Evolutionary conservation across 2,329 filamentous ascomycete genomes (phyloP).

Genomic region (Sarocladium kiliense): DNA sequence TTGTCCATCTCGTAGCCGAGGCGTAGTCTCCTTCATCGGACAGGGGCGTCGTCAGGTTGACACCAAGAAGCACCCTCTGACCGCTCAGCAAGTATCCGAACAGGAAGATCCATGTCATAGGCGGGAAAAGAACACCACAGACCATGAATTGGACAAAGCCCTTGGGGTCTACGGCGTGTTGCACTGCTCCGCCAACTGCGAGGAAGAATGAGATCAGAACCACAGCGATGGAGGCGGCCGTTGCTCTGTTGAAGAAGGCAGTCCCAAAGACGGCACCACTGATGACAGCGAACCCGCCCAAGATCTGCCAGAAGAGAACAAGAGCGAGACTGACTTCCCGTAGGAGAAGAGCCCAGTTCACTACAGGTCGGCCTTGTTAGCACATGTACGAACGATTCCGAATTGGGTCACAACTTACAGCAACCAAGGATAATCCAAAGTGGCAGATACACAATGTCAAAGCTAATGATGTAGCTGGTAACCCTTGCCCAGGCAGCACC

Average conservation of each 20-base stretch:
- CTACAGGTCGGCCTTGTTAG: conserved; percentile 8
- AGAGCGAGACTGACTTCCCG: conserved; percentile 22
- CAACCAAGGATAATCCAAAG: conserved; percentile 33
- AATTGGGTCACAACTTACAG: not conserved
- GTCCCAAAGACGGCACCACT: conserved; percentile 56
- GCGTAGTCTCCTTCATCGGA: not conserved
- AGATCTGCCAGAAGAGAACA: conserved; percentile 38
- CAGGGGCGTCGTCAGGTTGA: not conserved
- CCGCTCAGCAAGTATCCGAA: not conserved
- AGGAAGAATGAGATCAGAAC: conserved; percentile 22
- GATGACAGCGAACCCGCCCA: conserved; percentile 50
- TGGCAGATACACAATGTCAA: conserved; percentile 25
- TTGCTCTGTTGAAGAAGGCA: conserved; percentile 29
- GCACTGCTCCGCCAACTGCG: conserved; percentile 14
- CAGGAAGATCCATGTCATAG: not conserved
- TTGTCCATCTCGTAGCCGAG: not conserved
- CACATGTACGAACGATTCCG: not conserved
- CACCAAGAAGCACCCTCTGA: not conserved
- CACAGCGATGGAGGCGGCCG: conserved; percentile 26
- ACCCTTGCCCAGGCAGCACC: conserved; percentile 18
- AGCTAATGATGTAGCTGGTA: conserved; percentile 20
- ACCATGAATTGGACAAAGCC: not conserved
- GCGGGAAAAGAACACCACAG: not conserved
- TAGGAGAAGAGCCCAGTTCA: conserved; percentile 26
- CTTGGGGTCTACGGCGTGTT: not conserved